Base-by-base conservation (phyloP, 352 stramenopile genomes). In the Phytophthora syringae region DNA sequence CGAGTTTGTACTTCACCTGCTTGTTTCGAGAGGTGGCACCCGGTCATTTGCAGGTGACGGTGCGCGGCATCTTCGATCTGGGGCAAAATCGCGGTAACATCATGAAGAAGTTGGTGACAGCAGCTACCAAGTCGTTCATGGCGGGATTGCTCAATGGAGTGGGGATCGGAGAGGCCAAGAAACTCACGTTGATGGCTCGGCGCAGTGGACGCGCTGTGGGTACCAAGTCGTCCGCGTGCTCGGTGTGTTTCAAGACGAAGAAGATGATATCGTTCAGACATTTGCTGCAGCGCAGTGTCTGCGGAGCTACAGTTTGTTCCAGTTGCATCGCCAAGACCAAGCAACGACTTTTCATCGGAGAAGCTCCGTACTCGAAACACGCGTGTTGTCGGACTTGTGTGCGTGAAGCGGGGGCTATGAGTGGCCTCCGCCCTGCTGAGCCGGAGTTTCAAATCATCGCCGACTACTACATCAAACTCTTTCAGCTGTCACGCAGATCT, bases 151-250 rank as follows among this genome's bases (percentile, higher is more conserved):
- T 84, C 9, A 74, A 79, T 16, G 70, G 70, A 20, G 63, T 80
- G 22, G 63, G 56, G 4, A 78, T 72, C 32, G 67, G 74, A 5
- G 62, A 80, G 24, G 75, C 77, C 42, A 86, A 86, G 72, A 86
- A 82, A 52, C 67, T 86, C 22, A 84, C 76, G 16, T 54, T 80
- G 11, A 24, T 87, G 24, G 66, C 74, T 39, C 61, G 62, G n/a
- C 59, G 48, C 1, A 61, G 72, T 9, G 27, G 24, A 1, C 7
- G 53, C 22, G 16, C 34, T 18, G 37, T 52, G 2, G n/a, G 40
- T 22, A 18, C 43, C 25, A 56, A 43, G 11, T 36, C 52, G 15
- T 39, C 51, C 11, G 39, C 52, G 18, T 80, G 72, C 32, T 70
- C 60, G 0, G 54, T 70, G 32, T 80, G 72, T 40, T 64, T 72